These are phyloP conservation scores for Trichophyton equinum DNA, from an alignment of 2,329 filamentous ascomycete species.

Conservation along the genomic window DNA sequence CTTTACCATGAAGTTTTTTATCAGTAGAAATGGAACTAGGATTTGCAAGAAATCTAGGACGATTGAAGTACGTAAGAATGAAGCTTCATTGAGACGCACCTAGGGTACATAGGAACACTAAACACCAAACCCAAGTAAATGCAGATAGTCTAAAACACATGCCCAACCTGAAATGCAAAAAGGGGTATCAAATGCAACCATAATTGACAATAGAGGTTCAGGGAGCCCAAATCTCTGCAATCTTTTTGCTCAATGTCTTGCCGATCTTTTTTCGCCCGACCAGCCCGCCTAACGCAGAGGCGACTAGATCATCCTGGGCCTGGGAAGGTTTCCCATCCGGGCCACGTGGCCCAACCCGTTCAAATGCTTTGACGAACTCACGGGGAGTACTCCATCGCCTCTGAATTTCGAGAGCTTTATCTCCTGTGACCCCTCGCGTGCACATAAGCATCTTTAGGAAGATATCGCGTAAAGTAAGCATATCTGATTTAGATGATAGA, in stretches of 20 bases:
- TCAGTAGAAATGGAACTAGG: too few species aligned
- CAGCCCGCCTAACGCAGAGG: slow-evolving; percentile 42
- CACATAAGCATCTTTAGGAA: slow-evolving; percentile 83
- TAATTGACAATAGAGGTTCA: neutral
- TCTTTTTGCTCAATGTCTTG: slow-evolving; percentile 52
- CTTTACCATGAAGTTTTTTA: too few species aligned
- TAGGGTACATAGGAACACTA: too few species aligned
- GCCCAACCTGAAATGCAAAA: neutral
- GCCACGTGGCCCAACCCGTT: slow-evolving; percentile 36
- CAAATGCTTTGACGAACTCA: slow-evolving; percentile 58
- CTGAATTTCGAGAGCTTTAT: slow-evolving; percentile 70
- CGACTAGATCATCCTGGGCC: slow-evolving; percentile 49
- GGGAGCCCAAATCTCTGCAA: slow-evolving; percentile 58
- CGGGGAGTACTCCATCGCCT: slow-evolving; percentile 63
- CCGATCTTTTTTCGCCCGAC: slow-evolving; percentile 57
- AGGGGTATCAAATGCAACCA: neutral
- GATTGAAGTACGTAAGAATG: too few species aligned
- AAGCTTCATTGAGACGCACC: too few species aligned
- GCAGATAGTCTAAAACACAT: neutral
- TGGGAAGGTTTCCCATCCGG: slow-evolving; percentile 34
- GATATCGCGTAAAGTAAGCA: slow-evolving; percentile 59
- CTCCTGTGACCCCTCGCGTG: slow-evolving; percentile 58
- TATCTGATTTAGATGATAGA: slow-evolving; percentile 61
- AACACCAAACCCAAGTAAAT: neutral
- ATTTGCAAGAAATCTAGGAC: too few species aligned